Percentiles rank a stretch among this genome's conserved stretches.
phyloP scores from a whole-genome alignment of 345 rosid species.

The Salix caprea region DNA sequence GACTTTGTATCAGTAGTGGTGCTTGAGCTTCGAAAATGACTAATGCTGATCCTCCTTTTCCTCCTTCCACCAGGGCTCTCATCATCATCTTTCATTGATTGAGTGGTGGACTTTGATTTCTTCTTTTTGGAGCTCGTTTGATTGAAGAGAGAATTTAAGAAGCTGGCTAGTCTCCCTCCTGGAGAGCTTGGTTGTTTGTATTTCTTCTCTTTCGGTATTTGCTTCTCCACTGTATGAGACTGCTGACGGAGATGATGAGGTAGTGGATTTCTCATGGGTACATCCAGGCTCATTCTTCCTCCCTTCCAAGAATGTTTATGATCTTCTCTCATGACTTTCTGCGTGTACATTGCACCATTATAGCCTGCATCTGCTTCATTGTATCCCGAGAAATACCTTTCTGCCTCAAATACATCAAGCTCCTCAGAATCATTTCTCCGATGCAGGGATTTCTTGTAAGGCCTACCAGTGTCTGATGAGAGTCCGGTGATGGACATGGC shows the following conservation, averaged over 20 bases:
- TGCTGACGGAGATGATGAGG: constrained; percentile 29
- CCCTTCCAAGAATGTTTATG: constrained; percentile 42
- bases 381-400: constrained; percentile 58
- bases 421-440: constrained; percentile 63
- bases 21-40: constrained; percentile 73
- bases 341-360: constrained; percentile 24
- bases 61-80: constrained; percentile 67
- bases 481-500: constrained; percentile 59
- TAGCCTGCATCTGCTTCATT: constrained; percentile 6
- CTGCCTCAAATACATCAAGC: constrained; percentile 90
- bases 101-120: constrained; percentile 48
- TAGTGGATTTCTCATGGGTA: constrained; percentile 34
- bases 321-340: constrained; percentile 42
- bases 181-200: constrained; percentile 88
- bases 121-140: constrained; percentile 72
- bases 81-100: constrained; percentile 55
- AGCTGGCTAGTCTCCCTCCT: constrained; percentile 78
- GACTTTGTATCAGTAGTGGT: constrained; percentile 45
- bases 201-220: constrained; percentile 51
- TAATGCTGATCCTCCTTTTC: constrained; percentile 82
- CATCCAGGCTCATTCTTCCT: constrained; percentile 66
- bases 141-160: constrained; percentile 79
- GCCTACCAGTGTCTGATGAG: constrained; percentile 45
- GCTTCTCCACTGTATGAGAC: constrained; percentile 31
- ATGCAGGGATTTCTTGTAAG: constrained; percentile 44